These are phyloP conservation scores for Plasmopara muralis DNA, from an alignment of 352 stramenopile species.

Conservation along the genomic window DNA sequence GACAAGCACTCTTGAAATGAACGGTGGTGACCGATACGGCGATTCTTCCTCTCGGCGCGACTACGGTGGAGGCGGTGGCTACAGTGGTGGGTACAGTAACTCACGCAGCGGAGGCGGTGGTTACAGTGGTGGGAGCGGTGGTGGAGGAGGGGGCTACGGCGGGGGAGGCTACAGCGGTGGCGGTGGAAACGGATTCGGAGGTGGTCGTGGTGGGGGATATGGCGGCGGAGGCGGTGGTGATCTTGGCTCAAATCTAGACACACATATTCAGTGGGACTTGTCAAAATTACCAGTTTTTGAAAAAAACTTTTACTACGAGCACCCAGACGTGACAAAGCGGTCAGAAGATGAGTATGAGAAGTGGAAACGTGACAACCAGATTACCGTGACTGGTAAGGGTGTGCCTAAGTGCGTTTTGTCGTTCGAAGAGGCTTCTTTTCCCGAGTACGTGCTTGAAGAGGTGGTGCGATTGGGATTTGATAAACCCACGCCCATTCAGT, in stretches of 20 bases:
- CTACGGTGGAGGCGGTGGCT: slow-evolving; percentile 24
- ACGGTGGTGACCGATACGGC: slow-evolving; percentile 57
- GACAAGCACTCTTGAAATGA: neutral
- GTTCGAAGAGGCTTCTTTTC: slow-evolving; percentile 91
- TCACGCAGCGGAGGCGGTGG: slow-evolving; percentile 19
- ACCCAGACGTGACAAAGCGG: slow-evolving; percentile 94
- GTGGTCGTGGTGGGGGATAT: slow-evolving; percentile 28
- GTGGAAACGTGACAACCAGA: slow-evolving; percentile 92
- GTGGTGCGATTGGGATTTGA: slow-evolving; percentile 97
- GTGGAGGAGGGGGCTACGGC: slow-evolving; percentile 19
- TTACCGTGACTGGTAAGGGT: slow-evolving; percentile 91
- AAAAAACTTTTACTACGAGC: slow-evolving; percentile 99
- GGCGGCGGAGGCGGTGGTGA: slow-evolving; percentile 42
- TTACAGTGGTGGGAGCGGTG: slow-evolving; percentile 1
- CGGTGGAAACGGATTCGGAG: slow-evolving; percentile 16
- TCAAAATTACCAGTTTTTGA: slow-evolving; percentile 94
- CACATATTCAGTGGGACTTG: slow-evolving; percentile 94
- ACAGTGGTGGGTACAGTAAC: slow-evolving; percentile 4
- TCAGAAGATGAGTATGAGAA: slow-evolving; percentile 85
- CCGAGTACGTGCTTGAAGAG: slow-evolving; percentile 96
- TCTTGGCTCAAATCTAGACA: slow-evolving; percentile 84
- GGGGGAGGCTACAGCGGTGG: slow-evolving; percentile 30
- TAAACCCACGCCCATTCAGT: slow-evolving; percentile 88
- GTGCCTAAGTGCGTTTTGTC: slow-evolving; percentile 97
- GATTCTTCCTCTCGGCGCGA: slow-evolving; percentile 74